Percentiles rank a stretch among this genome's conserved stretches.
These are phyloP conservation scores for Neurospora discreta DNA, from an alignment of 495 filamentous ascomycete genomes.

Conservation along the genomic window DNA sequence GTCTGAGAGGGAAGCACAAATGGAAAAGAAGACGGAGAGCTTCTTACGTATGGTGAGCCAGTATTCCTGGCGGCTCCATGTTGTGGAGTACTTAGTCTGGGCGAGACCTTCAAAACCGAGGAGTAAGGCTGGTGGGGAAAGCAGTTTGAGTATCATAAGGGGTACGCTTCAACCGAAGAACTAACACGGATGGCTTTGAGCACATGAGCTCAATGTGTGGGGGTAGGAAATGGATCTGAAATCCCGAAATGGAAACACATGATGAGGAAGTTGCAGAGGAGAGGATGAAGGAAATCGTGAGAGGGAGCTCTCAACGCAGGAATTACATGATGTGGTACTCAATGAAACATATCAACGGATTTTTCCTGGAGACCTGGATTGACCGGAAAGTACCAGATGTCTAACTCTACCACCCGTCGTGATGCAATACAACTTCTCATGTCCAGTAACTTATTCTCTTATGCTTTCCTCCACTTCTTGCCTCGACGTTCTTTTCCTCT, in stretches of 20 bases:
- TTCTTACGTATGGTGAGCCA: neutral
- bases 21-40: neutral
- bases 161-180: neutral
- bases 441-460: too few relatives aligned
- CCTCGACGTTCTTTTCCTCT: accelerated
- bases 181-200: neutral
- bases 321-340: neutral
- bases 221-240: too few relatives aligned
- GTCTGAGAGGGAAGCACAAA: accelerated
- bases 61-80: neutral
- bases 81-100: neutral
- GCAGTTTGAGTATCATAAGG: neutral
- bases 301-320: neutral
- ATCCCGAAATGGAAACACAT: neutral
- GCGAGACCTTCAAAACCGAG: neutral
- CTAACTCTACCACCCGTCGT: neutral
- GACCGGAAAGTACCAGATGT: neutral
- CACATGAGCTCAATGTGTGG: too few relatives aligned
- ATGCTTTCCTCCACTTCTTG: neutral
- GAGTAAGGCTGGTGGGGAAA: neutral
- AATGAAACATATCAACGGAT: neutral
- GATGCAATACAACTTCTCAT: neutral
- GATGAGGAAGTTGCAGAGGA: neutral
- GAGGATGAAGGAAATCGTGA: neutral
- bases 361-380: neutral